Evolutionary conservation across 495 filamentous ascomycete genomes (phyloP), one percentile per base, ranked within the genome.

Genomic region (Friedmanniomyces endolithicus): DNA sequence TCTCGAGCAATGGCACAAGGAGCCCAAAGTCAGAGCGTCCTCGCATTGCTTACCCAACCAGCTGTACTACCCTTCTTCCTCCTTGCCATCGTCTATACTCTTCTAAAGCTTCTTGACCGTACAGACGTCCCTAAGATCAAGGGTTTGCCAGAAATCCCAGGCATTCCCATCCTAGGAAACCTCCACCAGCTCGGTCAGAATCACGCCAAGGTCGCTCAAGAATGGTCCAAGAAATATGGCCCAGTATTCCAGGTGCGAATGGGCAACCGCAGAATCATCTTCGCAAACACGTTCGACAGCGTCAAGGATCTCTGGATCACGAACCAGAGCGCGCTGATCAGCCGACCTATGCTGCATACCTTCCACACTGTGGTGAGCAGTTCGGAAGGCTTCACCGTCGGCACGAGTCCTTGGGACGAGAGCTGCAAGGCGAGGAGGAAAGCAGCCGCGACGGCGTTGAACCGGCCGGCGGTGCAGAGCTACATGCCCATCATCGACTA

Each of bases 401-500:
- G 84, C 6, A 86, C 84, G 0, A 83, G 79, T 0, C 84, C 84
- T 0, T 87, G 82, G 82, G 82, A 85, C 62, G 83, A 85, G 50
- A 81, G 77, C 40, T 85, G 81, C 70, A 87, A 87, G 67, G 73
- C 75, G 8, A 75, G 82, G 8, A 72, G 83, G 45, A 86, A 86
- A 70, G 81, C 82, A 0, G 83, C 84, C 0, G 83, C 82, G 1
- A 84, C 81, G 0, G 83, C 83, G 0, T 67, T 87, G 11, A 87
- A 87, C 67, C 70, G 77, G 17, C 78, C 81, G 0, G 80, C 82
- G 0, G 76, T 81, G 1, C 78, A 81, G 50, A 77, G 75, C 0
- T 87, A 71, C 63, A 84, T 84, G 80, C 84, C 82, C 1, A 80
- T 85, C 61, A 79, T 87, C 48, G 82, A 86, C 57, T 75, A 85